phyloP scores from a whole-genome alignment of 1,139 yeast genomes.

The Pichiaceae sp. region DNA sequence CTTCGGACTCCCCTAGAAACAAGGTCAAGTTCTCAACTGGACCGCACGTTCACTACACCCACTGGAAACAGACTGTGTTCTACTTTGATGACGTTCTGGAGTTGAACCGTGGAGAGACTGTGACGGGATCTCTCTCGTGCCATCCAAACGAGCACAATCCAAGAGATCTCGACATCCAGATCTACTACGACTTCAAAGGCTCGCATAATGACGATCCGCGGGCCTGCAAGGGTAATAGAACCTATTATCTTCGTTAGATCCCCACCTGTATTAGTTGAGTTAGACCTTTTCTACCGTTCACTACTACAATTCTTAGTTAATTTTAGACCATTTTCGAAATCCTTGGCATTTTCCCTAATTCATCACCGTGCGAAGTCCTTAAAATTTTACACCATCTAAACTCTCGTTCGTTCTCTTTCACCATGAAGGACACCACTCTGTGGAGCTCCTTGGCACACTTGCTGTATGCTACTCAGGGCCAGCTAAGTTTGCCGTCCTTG shows the following conservation, averaged over 20 bases:
- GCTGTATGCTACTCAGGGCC: background rate
- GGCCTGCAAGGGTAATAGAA: slow-evolving; percentile 45
- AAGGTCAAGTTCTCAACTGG: slow-evolving; percentile 65
- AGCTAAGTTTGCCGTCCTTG: background rate
- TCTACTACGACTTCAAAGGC: slow-evolving; percentile 52
- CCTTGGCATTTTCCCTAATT: too few relatives aligned
- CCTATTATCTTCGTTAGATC: slow-evolving; percentile 55
- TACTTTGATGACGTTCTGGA: slow-evolving; percentile 69
- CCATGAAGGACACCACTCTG: background rate
- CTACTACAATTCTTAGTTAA: too few relatives aligned
- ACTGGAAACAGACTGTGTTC: slow-evolving; percentile 97
- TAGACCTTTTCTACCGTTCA: background rate
- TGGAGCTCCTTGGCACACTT: background rate
- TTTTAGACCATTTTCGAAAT: too few relatives aligned
- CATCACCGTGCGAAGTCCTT: background rate
- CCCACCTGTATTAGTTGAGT: background rate
- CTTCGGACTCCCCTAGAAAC: slow-evolving; percentile 39
- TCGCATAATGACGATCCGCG: slow-evolving; percentile 37
- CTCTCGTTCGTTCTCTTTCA: background rate
- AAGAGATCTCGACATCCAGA: slow-evolving; percentile 72
- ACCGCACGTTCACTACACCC: slow-evolving; percentile 74
- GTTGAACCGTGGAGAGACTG: slow-evolving; percentile 65
- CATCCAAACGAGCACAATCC: slow-evolving; percentile 75
- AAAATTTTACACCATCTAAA: background rate
- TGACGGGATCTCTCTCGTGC: slow-evolving; percentile 65